A percentile compares a stretch with the other conserved stretches of the same genome.
Evolutionary conservation across 768 basidiomycete genomes (phyloP).

Genomic region (Pleurotus pulmonarius): DNA sequence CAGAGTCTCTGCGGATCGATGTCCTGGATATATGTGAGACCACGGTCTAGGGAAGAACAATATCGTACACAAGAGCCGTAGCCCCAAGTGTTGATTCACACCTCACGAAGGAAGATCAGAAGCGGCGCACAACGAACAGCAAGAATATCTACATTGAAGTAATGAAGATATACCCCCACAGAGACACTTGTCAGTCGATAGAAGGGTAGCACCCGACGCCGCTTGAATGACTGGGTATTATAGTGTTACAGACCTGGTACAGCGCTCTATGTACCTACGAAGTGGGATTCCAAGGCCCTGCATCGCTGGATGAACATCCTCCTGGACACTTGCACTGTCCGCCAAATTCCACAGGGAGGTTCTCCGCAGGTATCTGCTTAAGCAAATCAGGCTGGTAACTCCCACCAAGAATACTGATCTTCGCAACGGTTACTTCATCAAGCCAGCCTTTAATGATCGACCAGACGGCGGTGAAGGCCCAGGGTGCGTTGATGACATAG

Average conservation of each 20-base stretch:
- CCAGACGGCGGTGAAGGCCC: slow-evolving; percentile 90
- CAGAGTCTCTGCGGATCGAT: too few species aligned
- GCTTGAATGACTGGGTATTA: too few species aligned
- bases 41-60: too few species aligned
- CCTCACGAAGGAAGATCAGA: too few species aligned
- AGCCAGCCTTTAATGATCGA: slow-evolving; percentile 86
- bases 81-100: too few species aligned
- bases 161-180: too few species aligned
- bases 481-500: slow-evolving; percentile 98
- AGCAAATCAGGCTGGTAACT: slow-evolving; percentile 73
- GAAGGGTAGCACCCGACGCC: too few species aligned
- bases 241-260: background rate
- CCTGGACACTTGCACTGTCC: slow-evolving; percentile 74
- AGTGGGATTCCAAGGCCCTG: slow-evolving; percentile 79
- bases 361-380: slow-evolving; percentile 79
- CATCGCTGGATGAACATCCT: slow-evolving; percentile 86
- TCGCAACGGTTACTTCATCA: slow-evolving; percentile 90
- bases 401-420: slow-evolving; percentile 87
- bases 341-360: slow-evolving; percentile 83
- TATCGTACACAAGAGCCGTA: too few species aligned
- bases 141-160: too few species aligned
- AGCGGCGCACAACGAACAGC: too few species aligned
- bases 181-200: too few species aligned
- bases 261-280: background rate
- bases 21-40: too few species aligned